A percentile compares a stretch with the other conserved stretches of the same genome.
Conservation (phyloP, 495 filamentous ascomycete species). For the Neurospora cerealis region DNA sequence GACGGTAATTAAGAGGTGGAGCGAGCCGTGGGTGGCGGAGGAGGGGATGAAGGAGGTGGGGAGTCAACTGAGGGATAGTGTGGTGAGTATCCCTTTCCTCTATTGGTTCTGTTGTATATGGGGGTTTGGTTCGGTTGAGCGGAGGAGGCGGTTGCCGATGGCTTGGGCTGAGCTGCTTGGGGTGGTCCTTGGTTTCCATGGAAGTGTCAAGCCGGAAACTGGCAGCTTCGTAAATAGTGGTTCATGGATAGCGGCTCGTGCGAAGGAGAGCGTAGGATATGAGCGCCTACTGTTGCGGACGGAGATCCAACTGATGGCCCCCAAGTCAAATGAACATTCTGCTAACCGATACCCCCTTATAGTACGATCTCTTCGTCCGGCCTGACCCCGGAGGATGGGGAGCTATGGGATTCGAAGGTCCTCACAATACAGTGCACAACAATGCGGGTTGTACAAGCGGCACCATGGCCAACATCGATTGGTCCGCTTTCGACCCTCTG, state of each 20-base stretch:
- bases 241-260: background rate
- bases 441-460: conserved; percentile 19
- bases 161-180: background rate
- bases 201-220: background rate
- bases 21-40: background rate
- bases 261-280: background rate
- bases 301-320: background rate
- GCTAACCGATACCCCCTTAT: background rate
- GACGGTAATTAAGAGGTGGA: background rate
- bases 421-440: conserved; percentile 26
- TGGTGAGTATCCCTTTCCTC: background rate
- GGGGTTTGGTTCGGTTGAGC: background rate
- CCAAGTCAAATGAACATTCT: background rate
- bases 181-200: background rate
- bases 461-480: conserved; percentile 19
- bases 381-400: conserved; percentile 9
- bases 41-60: background rate
- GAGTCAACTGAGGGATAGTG: background rate
- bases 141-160: background rate
- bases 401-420: conserved; percentile 25
- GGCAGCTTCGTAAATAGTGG: background rate
- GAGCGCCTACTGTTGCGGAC: background rate
- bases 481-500: conserved; percentile 28
- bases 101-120: background rate
- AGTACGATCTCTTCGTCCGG: conserved; percentile 30